Evolutionary conservation across 164 flowering plant species (phyloP), one percentile per base, ranked within the genome.

Genomic region (Umbellularia californica): DNA sequence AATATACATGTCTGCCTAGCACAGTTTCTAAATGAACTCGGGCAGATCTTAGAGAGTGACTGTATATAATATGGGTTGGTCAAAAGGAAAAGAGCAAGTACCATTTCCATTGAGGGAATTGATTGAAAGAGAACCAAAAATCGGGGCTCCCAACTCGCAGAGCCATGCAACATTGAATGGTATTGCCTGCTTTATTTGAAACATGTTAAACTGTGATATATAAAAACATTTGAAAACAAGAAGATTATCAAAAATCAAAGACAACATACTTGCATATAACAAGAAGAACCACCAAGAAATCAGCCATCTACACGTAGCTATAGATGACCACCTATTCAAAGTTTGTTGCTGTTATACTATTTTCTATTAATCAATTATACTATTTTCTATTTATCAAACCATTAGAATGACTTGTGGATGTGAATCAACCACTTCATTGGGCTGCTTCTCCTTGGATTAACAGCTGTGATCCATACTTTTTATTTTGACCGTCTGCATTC

Each of bases 101-200:
- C 97, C 91, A 79, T 82, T 83, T 75, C 91, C 90, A 79, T 77
- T 77, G 28, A 67, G 58, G 51, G 84, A 77, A 79, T 75, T 74
- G 63, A 90, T 73, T 65, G 85, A 82, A 52, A 90, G 91, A 72
- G 98, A 93, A 52, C 93, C 99, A 83, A 95, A 95, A 35, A 93
- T 82, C 22, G 99, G 99, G 15, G 82, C 89, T 77, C 87, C 90
- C 63, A 90, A 69, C 69, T 95, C 92, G 77, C 79, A 80, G 62
- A 76, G 65, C 99, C 99, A 95, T 69, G 81, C 58, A 58, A 71
- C 77, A 72, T 72, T 70, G 71, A 89, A 90, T 35, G 93, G 86
- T 22, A 60, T 66, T 64, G 50, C 85, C 97, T 94, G 85, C 82
- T 72, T 30, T 69, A 64, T 47, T 52, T 41, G 62, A 28, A 72